Evolutionary conservation across 768 basidiomycete species (phyloP).

Genomic region (Leccinum aurantiacum): DNA sequence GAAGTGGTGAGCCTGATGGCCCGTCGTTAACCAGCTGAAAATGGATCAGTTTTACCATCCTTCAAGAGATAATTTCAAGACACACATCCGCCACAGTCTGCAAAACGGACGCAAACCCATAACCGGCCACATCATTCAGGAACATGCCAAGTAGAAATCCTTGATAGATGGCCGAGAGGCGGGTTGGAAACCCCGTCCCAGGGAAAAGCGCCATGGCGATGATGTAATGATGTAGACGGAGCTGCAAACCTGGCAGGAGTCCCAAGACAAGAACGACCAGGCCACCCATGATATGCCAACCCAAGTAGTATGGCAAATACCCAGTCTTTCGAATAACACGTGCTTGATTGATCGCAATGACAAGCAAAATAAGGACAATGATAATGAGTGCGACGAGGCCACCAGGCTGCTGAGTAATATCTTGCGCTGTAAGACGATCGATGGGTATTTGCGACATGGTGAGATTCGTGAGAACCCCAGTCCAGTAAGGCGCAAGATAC

Average conservation of each 20-base stretch:
- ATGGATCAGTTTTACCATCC: slow-evolving; percentile 1
- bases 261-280: slow-evolving; percentile 65
- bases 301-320: slow-evolving; percentile 73
- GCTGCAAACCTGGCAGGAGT: slow-evolving; percentile 62
- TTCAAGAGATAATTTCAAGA: slow-evolving; percentile 4
- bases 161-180: slow-evolving; percentile 76
- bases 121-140: slow-evolving; percentile 75
- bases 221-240: slow-evolving; percentile 84
- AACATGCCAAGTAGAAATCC: slow-evolving; percentile 83
- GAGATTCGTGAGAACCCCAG: slow-evolving; percentile 72
- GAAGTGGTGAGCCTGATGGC: slow-evolving; percentile 63
- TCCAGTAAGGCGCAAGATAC: slow-evolving; percentile 80
- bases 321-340: slow-evolving; percentile 85
- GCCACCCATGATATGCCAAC: slow-evolving; percentile 71
- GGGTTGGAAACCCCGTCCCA: slow-evolving; percentile 78
- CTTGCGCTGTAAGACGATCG: slow-evolving; percentile 67
- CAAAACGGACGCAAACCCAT: slow-evolving; percentile 76
- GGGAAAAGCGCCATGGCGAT: slow-evolving; percentile 73
- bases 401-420: slow-evolving; percentile 63
- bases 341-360: slow-evolving; percentile 69
- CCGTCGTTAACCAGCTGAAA: slow-evolving; percentile 72
- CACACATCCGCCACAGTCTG: slow-evolving; percentile 71
- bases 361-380: slow-evolving; percentile 58
- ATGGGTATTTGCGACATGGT: slow-evolving; percentile 74
- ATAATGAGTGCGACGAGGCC: slow-evolving; percentile 68